phyloP scores from a whole-genome alignment of 2,329 filamentous ascomycete species.

The Apiospora koreana region DNA sequence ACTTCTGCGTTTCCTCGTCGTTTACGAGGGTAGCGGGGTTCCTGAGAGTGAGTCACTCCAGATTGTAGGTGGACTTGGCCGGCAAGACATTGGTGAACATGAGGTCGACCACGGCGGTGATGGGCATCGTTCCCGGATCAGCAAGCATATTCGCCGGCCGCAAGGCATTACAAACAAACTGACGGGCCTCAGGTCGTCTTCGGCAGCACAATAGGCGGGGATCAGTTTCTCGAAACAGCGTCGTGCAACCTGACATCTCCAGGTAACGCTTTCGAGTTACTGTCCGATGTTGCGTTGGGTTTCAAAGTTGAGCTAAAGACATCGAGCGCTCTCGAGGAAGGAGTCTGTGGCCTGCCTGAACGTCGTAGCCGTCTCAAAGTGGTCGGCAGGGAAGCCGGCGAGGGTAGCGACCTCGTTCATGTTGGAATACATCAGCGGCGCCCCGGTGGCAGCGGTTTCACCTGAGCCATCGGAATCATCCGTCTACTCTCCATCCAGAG shows the following conservation, averaged over 20 bases:
- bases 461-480: slow-evolving; percentile 2
- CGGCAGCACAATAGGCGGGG: slow-evolving; percentile 25
- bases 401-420: slow-evolving; percentile 40
- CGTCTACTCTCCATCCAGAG: too few species aligned
- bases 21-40: not conserved
- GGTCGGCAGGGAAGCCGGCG: slow-evolving; percentile 29
- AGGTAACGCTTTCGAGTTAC: slow-evolving; percentile 27
- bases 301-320: slow-evolving; percentile 29
- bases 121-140: slow-evolving; percentile 34
- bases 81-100: slow-evolving; percentile 45
- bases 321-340: slow-evolving; percentile 27
- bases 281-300: slow-evolving; percentile 34
- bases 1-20: not conserved
- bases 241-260: slow-evolving; percentile 34
- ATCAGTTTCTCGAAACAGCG: slow-evolving; percentile 34
- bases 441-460: slow-evolving; percentile 31
- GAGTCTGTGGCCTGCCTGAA: slow-evolving; percentile 27
- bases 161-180: slow-evolving; percentile 41
- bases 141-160: slow-evolving; percentile 40
- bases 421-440: slow-evolving; percentile 41
- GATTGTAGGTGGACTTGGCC: slow-evolving; percentile 37
- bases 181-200: slow-evolving; percentile 37
- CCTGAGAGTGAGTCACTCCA: slow-evolving; percentile 38
- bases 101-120: slow-evolving; percentile 38
- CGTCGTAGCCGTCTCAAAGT: slow-evolving; percentile 26